Conservation (phyloP, 2,329 filamentous ascomycete species). For the Talaromyces atroroseus region DNA sequence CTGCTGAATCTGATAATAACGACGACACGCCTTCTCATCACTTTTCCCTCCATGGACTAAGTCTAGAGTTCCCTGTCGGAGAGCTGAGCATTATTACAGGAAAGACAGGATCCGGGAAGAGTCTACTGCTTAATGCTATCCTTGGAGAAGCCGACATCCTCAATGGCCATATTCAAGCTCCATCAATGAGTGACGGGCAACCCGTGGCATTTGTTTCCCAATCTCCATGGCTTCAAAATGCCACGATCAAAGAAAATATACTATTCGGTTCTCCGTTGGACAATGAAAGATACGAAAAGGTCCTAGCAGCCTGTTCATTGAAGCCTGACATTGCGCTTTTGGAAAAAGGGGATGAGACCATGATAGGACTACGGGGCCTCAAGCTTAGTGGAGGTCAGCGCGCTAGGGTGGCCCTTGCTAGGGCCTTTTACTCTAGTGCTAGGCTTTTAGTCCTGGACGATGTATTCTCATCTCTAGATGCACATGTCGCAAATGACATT, state of each 20-base stretch:
- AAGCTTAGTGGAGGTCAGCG: slow-evolving; percentile 79
- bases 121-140: slow-evolving; percentile 64
- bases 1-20: neutral
- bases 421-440: slow-evolving; percentile 74
- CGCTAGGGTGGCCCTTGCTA: slow-evolving; percentile 73
- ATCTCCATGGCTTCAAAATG: slow-evolving; percentile 81
- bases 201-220: slow-evolving; percentile 71
- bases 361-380: slow-evolving; percentile 78
- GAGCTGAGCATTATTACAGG: slow-evolving; percentile 71
- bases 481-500: slow-evolving; percentile 72
- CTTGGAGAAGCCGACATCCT: slow-evolving; percentile 70
- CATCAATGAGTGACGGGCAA: slow-evolving; percentile 38
- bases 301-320: slow-evolving; percentile 66
- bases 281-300: slow-evolving; percentile 62
- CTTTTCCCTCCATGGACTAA: slow-evolving; percentile 52
- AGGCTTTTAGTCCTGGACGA: slow-evolving; percentile 74
- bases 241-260: slow-evolving; percentile 71
- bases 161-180: slow-evolving; percentile 54
- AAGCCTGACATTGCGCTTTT: slow-evolving; percentile 71
- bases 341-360: slow-evolving; percentile 68
- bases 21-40: neutral
- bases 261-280: slow-evolving; percentile 68
- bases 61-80: slow-evolving; percentile 60
- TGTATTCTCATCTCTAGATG: slow-evolving; percentile 74
- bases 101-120: slow-evolving; percentile 76